Conservation (phyloP, 768 basidiomycete species). For the Hypholoma fasciculare region DNA sequence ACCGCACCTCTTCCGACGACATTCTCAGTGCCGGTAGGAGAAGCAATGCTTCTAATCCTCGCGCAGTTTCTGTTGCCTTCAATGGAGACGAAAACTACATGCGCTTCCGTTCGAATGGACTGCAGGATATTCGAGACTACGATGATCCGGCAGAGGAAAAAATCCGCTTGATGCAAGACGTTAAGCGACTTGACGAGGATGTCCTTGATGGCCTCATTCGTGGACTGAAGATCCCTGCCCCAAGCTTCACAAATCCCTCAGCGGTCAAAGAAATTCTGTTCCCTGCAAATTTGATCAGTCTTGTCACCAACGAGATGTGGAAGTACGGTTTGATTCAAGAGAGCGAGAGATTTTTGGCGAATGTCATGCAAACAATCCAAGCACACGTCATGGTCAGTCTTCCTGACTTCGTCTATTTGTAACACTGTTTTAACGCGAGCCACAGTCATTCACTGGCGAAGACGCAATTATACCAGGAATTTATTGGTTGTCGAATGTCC, state of each 20-base stretch:
- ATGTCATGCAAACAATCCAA: constrained; percentile 98
- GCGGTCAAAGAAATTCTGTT: constrained; percentile 96
- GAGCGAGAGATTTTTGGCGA: constrained; percentile 96
- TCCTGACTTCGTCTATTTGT: background rate
- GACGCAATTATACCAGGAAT: constrained; percentile 96
- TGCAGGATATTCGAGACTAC: constrained; percentile 70
- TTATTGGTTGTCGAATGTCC: constrained; percentile 99
- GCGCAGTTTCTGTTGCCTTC: constrained; percentile 88
- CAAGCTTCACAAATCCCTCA: constrained; percentile 89
- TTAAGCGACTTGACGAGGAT: constrained; percentile 89
- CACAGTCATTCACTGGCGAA: constrained; percentile 86
- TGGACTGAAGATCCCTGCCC: constrained; percentile 89
- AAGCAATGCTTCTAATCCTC: constrained; percentile 69
- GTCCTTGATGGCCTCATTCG: constrained; percentile 88
- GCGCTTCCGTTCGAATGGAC: constrained; percentile 63
- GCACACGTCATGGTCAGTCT: constrained; percentile 91
- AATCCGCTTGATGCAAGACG: constrained; percentile 89
- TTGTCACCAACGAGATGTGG: constrained; percentile 99
- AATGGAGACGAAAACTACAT: constrained; percentile 77
- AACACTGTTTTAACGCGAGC: background rate
- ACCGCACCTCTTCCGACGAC: constrained; percentile 77
- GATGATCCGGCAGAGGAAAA: constrained; percentile 96
- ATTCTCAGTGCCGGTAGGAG: constrained; percentile 73
- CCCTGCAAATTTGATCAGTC: constrained; percentile 96
- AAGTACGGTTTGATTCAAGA: constrained; percentile 96